A percentile compares a stretch with the other conserved stretches of the same genome.
Conservation (phyloP, 1,284 basidiomycete species). For the Boletus sp. region DNA sequence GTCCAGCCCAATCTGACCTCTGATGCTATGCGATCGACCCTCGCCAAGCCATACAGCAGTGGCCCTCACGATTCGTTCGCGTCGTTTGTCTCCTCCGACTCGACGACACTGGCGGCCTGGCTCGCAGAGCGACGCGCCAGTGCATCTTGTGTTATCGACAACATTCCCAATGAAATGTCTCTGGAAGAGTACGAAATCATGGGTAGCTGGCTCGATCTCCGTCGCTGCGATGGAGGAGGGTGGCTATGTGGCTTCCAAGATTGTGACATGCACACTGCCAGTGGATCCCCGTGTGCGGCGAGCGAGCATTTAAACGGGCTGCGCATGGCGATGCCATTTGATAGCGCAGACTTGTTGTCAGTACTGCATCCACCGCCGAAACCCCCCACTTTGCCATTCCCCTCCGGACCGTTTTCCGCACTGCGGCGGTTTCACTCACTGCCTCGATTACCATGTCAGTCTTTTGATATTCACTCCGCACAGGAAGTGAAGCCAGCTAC, state of each 20-base stretch:
- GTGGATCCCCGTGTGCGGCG: slow-evolving; percentile 21
- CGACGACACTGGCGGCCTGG: slow-evolving; percentile 38
- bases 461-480: slow-evolving; percentile 14
- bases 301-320: slow-evolving; percentile 14
- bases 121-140: slow-evolving; percentile 33
- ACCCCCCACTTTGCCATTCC: slow-evolving; percentile 6
- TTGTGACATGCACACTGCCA: slow-evolving; percentile 28
- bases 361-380: slow-evolving; percentile 1
- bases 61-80: slow-evolving; percentile 18
- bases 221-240: slow-evolving; percentile 16
- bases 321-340: slow-evolving; percentile 27
- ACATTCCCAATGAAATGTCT: slow-evolving; percentile 31
- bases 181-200: slow-evolving; percentile 45
- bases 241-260: slow-evolving; percentile 30
- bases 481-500: slow-evolving; percentile 14
- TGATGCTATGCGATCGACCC: slow-evolving; percentile 3
- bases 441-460: slow-evolving; percentile 28
- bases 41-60: neutral
- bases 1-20: neutral
- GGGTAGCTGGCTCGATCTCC: slow-evolving; percentile 45
- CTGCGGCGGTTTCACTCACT: slow-evolving; percentile 25
- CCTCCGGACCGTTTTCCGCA: slow-evolving; percentile 13
- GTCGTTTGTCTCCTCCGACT: slow-evolving; percentile 34
- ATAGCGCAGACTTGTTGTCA: slow-evolving; percentile 19
- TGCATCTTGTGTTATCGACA: slow-evolving; percentile 20